phyloP scores from a whole-genome alignment of 257 asterid genomes.

The Fraxinus anomala region DNA sequence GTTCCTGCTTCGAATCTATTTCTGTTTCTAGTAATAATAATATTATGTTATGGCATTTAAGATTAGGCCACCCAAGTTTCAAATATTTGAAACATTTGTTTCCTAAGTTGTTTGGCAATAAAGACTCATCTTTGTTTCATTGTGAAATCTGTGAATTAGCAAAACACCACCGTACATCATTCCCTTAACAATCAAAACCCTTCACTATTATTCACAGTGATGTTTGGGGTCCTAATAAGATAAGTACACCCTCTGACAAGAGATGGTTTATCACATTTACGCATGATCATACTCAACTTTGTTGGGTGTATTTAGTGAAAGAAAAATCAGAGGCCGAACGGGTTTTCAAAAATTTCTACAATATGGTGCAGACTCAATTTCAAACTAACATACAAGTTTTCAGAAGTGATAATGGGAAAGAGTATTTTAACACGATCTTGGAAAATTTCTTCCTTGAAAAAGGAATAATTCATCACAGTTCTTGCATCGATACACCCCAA shows the following conservation, averaged over 20 bases:
- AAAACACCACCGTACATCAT: not conserved
- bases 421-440: conserved; percentile 11
- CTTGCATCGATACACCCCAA: too few relatives aligned
- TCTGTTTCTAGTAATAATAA: not conserved
- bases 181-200: too few relatives aligned
- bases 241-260: not conserved
- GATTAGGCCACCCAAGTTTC: not conserved
- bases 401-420: not conserved
- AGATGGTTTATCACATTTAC: not conserved
- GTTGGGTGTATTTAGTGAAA: too few relatives aligned
- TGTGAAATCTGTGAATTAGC: not conserved
- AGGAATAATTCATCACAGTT: not conserved
- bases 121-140: too few relatives aligned
- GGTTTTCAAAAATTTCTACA: not conserved
- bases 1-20: not conserved
- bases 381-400: not conserved
- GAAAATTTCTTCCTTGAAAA: not conserved
- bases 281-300: too few relatives aligned
- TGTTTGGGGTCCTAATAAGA: too few relatives aligned
- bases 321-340: not conserved
- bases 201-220: too few relatives aligned
- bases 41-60: not conserved
- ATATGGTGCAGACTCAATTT: not conserved
- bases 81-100: conserved; percentile 10
- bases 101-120: not conserved